Base-by-base conservation (phyloP, 192 early-diverging fungal species). In the Coemansia sp. region DNA sequence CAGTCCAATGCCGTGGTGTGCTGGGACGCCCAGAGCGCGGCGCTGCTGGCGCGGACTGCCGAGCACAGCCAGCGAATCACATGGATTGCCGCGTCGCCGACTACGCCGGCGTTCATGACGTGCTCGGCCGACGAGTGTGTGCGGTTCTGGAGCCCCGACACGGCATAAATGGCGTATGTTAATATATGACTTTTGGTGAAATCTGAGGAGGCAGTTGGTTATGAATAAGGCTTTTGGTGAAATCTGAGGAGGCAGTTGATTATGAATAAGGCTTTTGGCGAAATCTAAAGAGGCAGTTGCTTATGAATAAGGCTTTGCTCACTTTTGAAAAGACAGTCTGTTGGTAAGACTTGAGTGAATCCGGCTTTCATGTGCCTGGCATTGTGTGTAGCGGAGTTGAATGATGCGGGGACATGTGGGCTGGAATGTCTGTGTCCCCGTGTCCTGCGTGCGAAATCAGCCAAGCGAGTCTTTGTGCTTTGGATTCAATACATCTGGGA, bases 11-110 rank as follows among this genome's bases (percentile, higher is more conserved):
- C 73, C 8, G 77, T 92, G 27, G 76, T 84, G 1, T 82, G 69
- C 55, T 93, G 90, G 90, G 91, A 92, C 60, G 77, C 91, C 0
- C 62, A 82, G 19, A 87, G 85, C 4, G 90, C 87, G 12, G 35
- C 24, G 7, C 62, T 90, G 10, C 42, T 91, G 23, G 81, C 72
- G 9, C 47, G 31, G 23, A 10, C 30, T 19, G 76, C 65, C 10
- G 63, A 51, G 25, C 70, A 73, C 50, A 62, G 60, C 32, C 44
- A 56, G 31, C 62, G 32, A 10, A 58, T 79, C 5, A 69, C 70
- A 29, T 63, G 63, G 56, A 50, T 79, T 35, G 70, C 65, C 5
- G 44, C 61, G 2, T 73, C 76, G 32, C 70, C 76, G 9, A 33
- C 54, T 3, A 25, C 63, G 22, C 27, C 65, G 3, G 70, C 70